phyloP scores from a whole-genome alignment of 345 rosid genomes.

The Pseudoturritis turrita region DNA sequence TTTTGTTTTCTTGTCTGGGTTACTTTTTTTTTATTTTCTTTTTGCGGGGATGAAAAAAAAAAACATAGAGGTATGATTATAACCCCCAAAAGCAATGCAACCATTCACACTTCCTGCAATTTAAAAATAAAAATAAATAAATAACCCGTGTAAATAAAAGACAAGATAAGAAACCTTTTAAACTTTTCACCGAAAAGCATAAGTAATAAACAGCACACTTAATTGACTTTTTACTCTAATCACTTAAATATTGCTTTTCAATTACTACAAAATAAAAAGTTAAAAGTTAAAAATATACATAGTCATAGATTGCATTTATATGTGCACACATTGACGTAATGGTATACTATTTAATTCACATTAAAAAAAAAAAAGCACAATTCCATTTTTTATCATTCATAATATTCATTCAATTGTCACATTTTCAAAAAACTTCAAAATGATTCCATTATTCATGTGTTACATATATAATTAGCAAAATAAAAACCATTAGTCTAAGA shows the following conservation, averaged over 20 bases:
- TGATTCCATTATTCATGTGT: neutral
- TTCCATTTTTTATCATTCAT: neutral
- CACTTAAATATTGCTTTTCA: neutral
- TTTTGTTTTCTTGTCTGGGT: neutral
- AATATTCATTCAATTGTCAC: neutral
- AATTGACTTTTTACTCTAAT: constrained; percentile 27
- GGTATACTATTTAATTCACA: neutral
- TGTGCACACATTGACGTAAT: neutral
- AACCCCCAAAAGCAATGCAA: constrained; percentile 33
- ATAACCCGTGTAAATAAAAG: constrained; percentile 7
- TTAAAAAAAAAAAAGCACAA: no score
- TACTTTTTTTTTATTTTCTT: neutral
- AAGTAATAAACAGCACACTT: constrained; percentile 34
- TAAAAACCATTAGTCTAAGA: neutral
- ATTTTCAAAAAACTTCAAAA: neutral
- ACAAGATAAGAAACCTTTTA: constrained; percentile 19
- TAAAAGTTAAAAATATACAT: neutral
- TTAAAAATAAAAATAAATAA: neutral
- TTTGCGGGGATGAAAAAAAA: neutral
- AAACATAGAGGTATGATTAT: constrained; percentile 31
- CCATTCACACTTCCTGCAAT: constrained; percentile 26
- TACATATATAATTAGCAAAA: neutral
- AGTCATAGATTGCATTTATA: neutral
- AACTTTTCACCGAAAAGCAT: constrained; percentile 38
- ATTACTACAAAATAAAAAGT: neutral